Evolutionary conservation across 768 basidiomycete genomes (phyloP), one percentile per base, ranked within the genome.

Genomic region (Hericium rajendrae): DNA sequence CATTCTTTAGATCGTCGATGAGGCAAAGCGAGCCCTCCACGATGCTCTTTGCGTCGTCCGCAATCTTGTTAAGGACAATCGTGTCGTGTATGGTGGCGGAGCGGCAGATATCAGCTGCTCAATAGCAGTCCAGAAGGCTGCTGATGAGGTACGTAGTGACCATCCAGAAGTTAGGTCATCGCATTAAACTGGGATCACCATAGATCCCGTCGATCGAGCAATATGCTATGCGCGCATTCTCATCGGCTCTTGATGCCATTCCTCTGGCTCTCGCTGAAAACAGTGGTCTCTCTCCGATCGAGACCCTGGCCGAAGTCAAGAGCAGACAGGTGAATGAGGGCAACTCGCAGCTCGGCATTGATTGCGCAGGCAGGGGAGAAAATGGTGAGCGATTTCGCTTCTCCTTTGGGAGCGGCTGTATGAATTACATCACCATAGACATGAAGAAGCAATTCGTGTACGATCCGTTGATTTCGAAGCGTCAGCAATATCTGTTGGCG

Each of bases 181-280:
- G 58, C 48, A 43, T 18, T 53, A n/a, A 41, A 22, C 38, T 24
- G n/a, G 53, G 32, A 56, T 55, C 43, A 28, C 46, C 13, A 26
- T 54, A 94, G 91, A 95, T 97, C 62, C 87, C 97, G 1, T 81
- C 92, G 28, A 97, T 99, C 66, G 97, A 99, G 73, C 97, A 99
- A 76, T 99, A 99, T 67, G 97, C 97, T 2, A 97, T 99, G 94
- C 87, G 95, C 51, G 94, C 97, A n/a, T 99, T 98, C 70, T 81
- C 97, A 3, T 89, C 91, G 38, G 95, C 97, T 13, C 76, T 99
- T 8, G 97, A 99, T 66, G 81, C 93, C n/a, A 75, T 98, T 51
- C 97, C 97, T 3, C 81, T 99, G 12, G 97, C 97, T 4, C 78
- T 99, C 11, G 97, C 97, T 13, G 97, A 99, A 73, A 99, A 99